A percentile compares a stretch with the other conserved stretches of the same genome.
These are phyloP conservation scores for Gastrolobium bilobum DNA, from an alignment of 306 rosid species.

Conservation along the genomic window DNA sequence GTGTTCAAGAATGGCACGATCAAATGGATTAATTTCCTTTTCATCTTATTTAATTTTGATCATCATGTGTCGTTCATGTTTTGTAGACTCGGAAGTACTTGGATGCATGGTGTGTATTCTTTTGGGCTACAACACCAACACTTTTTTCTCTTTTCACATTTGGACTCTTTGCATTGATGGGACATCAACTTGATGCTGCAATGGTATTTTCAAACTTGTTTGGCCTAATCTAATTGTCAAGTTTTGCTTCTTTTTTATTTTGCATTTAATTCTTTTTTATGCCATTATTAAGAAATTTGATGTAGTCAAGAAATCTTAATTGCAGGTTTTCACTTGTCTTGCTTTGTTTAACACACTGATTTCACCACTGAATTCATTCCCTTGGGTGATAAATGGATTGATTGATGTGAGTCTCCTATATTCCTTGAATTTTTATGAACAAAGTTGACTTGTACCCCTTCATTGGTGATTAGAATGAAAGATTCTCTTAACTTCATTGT, in stretches of 20 bases:
- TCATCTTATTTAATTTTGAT: constrained; percentile 32
- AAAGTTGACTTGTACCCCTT: background rate
- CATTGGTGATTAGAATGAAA: constrained; percentile 33
- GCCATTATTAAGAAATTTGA: constrained; percentile 46
- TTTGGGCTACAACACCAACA: constrained; percentile 98
- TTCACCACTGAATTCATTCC: constrained; percentile 95
- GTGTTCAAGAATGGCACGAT: constrained; percentile 42
- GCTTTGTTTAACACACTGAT: constrained; percentile 93
- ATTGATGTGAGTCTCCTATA: constrained; percentile 80
- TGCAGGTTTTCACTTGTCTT: constrained; percentile 98
- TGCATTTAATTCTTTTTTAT: constrained; percentile 20
- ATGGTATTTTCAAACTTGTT: constrained; percentile 65
- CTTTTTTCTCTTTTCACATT: constrained; percentile 93
- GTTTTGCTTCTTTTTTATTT: constrained; percentile 38
- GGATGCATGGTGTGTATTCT: constrained; percentile 99
- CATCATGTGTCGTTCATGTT: constrained; percentile 47
- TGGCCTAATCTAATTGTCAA: constrained; percentile 33
- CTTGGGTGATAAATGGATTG: constrained; percentile 98
- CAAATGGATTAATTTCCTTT: constrained; percentile 27
- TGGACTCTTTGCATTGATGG: constrained; percentile 88
- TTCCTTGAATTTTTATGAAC: constrained; percentile 36
- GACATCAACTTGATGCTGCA: constrained; percentile 96
- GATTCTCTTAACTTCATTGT: constrained; percentile 41
- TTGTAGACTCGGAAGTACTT: constrained; percentile 90
- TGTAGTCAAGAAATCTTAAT: constrained; percentile 37